A percentile compares a stretch with the other conserved stretches of the same genome.
Conservation (phyloP, 768 basidiomycete species). For the Melanogaster broomeanus region DNA sequence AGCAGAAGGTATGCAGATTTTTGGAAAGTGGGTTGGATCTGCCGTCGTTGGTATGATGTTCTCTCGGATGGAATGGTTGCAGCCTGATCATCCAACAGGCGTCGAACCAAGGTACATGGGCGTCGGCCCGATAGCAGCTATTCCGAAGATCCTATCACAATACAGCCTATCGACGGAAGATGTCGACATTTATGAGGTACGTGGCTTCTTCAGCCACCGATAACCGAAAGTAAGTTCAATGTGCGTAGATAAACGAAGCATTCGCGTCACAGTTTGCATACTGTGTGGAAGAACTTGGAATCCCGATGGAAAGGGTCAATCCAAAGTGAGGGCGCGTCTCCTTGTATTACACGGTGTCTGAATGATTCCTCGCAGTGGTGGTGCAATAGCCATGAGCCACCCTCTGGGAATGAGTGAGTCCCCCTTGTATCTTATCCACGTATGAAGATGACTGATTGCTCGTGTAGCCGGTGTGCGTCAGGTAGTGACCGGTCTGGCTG, state of each 20-base stretch:
- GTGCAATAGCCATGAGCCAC: conserved; percentile 82
- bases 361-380: conserved; percentile 54
- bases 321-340: conserved; percentile 57
- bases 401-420: conserved; percentile 81
- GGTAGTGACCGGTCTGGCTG: conserved; percentile 84
- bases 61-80: neutral
- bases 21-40: conserved; percentile 82
- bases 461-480: conserved; percentile 77
- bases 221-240: neutral
- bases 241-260: conserved; percentile 77
- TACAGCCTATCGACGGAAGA: conserved; percentile 69
- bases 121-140: conserved; percentile 68
- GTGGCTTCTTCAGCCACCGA: neutral
- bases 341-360: neutral
- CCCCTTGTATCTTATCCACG: neutral
- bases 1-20: conserved; percentile 71
- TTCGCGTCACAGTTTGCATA: conserved; percentile 95
- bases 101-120: conserved; percentile 82
- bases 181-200: conserved; percentile 74
- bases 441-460: conserved; percentile 11
- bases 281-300: conserved; percentile 77
- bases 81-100: conserved; percentile 39
- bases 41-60: conserved; percentile 66
- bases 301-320: conserved; percentile 83
- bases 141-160: conserved; percentile 66